Percentiles rank a stretch among this genome's conserved stretches.
phyloP scores from a whole-genome alignment of 2,329 filamentous ascomycete species.

The Verticillium zaregamsianum region DNA sequence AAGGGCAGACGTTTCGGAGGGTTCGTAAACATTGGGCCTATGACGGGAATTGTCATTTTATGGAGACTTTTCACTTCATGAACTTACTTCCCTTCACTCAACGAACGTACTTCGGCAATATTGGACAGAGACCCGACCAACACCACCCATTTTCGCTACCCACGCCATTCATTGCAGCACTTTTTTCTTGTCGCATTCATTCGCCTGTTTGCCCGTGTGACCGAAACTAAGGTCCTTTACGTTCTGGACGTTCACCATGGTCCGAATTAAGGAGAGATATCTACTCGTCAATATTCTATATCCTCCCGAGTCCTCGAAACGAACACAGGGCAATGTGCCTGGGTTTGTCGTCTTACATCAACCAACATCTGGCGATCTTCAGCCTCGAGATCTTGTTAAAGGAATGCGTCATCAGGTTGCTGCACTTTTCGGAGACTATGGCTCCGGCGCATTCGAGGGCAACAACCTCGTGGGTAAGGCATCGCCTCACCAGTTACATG shows the following conservation, averaged over 20 bases:
- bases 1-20: too few species aligned
- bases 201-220: too few species aligned
- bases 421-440: slow-evolving; percentile 83
- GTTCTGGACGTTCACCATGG: slow-evolving; percentile 54
- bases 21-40: too few species aligned
- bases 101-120: too few species aligned
- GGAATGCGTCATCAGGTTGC: slow-evolving; percentile 68
- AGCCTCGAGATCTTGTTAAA: slow-evolving; percentile 59
- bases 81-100: too few species aligned
- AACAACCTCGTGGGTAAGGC: slow-evolving; percentile 58
- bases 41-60: too few species aligned
- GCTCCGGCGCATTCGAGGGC: slow-evolving; percentile 67
- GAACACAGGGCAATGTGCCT: slow-evolving; percentile 36
- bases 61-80: too few species aligned
- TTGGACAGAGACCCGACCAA: too few species aligned
- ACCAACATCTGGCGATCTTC: slow-evolving; percentile 71
- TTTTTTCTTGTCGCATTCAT: too few species aligned
- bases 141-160: too few species aligned
- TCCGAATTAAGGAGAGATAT: slow-evolving; percentile 94
- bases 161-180: too few species aligned
- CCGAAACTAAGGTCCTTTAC: too few species aligned
- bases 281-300: slow-evolving; percentile 93
- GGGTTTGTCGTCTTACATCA: slow-evolving; percentile 71
- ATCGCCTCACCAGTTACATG: neutral
- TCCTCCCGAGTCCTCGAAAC: slow-evolving; percentile 49